Evolutionary conservation across 225 moss, liverwort and hornwort genomes (phyloP), one percentile per base, ranked within the genome.

Genomic region (Antitrichia curtipendula): DNA sequence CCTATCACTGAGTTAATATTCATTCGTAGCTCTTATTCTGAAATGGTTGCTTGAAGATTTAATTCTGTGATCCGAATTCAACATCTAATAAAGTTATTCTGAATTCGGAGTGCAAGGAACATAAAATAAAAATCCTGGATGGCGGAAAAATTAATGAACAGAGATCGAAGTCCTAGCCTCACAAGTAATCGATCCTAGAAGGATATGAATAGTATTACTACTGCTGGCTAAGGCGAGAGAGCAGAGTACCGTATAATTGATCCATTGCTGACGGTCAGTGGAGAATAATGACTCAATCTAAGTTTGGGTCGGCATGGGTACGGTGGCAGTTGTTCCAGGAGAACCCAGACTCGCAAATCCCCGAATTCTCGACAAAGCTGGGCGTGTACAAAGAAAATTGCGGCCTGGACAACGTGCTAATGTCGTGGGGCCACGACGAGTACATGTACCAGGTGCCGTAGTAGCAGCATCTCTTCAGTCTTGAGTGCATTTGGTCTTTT

Each of bases 341-440:
- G 50, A 95, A 95, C 61, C 72, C 84, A 28, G 95, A 95, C 87
- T 87, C 61, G 29, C 84, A 76, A 40, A 88, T 86, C 59, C 64
- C 81, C 47, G 81, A 75, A 78, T 92, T 85, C 85, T 80, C 78
- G 32, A 87, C 94, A 31, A 93, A 91, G 86, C 47, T 91, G 78
- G 95, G 95, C 68, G 89, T 95, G 41, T 95, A 95, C 68, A 49
- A 93, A 82, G 93, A 92, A 59, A 92, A 88, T 20, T 94, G 94
- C 73, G 95, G 95, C 85, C 91, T 94, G 38, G 92, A 88, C 85
- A 92, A 89, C 25, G 93, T 95, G 79, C 38, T 78, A 50, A 94
- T 95, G 94, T 95, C 95, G 43, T 95, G 95, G 95, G 95, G 95
- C n/a, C 95, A 95, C 70, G 95, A 95, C 80, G 95, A 95, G 87